Evolutionary conservation across 495 filamentous ascomycete genomes (phyloP).

Genomic region (Acidomyces sp.): DNA sequence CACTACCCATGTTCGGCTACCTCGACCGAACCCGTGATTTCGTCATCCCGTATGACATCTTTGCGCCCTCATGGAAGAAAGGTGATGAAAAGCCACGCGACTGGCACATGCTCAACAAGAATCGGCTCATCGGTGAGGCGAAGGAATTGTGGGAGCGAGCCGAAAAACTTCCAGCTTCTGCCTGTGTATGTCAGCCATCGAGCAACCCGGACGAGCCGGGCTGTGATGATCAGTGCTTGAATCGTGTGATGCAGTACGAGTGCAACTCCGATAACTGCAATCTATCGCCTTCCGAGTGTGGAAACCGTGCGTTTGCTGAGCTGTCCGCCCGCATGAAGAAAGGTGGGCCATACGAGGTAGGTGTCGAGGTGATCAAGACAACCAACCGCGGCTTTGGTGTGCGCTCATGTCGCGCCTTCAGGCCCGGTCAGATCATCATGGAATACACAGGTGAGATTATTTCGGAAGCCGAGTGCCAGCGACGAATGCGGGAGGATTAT

Average conservation of each 20-base stretch:
- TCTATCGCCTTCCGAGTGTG: slow-evolving; percentile 54
- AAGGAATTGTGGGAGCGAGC: slow-evolving; percentile 71
- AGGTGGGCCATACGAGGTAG: slow-evolving; percentile 68
- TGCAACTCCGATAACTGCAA: slow-evolving; percentile 85
- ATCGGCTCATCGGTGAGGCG: slow-evolving; percentile 86
- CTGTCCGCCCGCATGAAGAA: slow-evolving; percentile 31
- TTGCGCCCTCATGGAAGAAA: slow-evolving; percentile 59
- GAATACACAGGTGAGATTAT: slow-evolving; percentile 98
- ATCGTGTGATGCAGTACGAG: slow-evolving; percentile 92
- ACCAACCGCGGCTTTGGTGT: slow-evolving; percentile 80
- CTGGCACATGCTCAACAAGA: slow-evolving; percentile 81
- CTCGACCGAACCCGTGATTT: slow-evolving; percentile 61
- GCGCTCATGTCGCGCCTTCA: slow-evolving; percentile 74
- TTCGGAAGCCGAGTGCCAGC: slow-evolving; percentile 81
- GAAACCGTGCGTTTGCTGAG: slow-evolving; percentile 75
- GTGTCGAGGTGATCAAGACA: slow-evolving; percentile 91
- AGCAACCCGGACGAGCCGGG: slow-evolving; percentile 40
- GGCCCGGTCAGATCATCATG: slow-evolving; percentile 87
- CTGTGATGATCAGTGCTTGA: slow-evolving; percentile 82
- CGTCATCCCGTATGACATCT: slow-evolving; percentile 78
- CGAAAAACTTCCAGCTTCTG: slow-evolving; percentile 57
- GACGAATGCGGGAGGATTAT: slow-evolving; percentile 82
- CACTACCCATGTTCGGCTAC: slow-evolving; percentile 29
- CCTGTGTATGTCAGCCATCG: slow-evolving; percentile 58
- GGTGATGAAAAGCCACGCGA: slow-evolving; percentile 83